Evolutionary conservation across 768 basidiomycete species (phyloP), one percentile per base, ranked within the genome.

Genomic region (Russula dissimulans): DNA sequence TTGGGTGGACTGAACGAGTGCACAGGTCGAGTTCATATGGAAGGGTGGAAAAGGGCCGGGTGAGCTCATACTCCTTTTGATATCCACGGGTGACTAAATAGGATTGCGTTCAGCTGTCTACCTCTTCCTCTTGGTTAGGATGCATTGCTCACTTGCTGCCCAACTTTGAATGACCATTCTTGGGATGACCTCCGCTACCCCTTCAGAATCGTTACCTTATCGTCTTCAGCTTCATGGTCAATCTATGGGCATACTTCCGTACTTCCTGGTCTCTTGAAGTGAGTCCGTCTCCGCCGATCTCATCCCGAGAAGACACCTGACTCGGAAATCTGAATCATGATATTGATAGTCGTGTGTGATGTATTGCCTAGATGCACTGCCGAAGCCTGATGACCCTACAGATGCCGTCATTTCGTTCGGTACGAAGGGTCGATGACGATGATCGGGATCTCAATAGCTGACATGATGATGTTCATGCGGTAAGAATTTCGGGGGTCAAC

Each of bases 191-290:
- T n/a, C n/a, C n/a, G n/a, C n/a, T n/a, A n/a, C n/a, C 14, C 2
- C 41, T 6, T 14, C 54, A 86, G 83, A 86, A 85, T 65, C 79
- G 84, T 29, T 86, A 86, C 65, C 70, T 85, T 18, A 84, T 81
- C 0, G 84, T 84, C 0, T 70, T 85, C 3, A 81, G 80, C 0
- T 86, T 86, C 66, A 77, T 84, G 17, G 68, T 85, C 47, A 84
- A 85, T 59, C 66, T 84, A 0, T 70, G 60, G 32, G 72, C 71
- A 4, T 70, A 70, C 53, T 63, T 68, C 39, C 64, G 66, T 18
- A 49, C 49, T 0, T 17, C 54, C 3, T 71, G 67, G 67, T 66
- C 62, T 1, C 29, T 14, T 1, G 4, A 48, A 17, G 70, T 65
- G 51, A 63, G 62, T 54, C 22, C 22, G 22, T 26, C 22, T 26